A percentile compares a stretch with the other conserved stretches of the same genome.
phyloP scores from a whole-genome alignment of 495 filamentous ascomycete species.

The Xylaria cubensis region DNA sequence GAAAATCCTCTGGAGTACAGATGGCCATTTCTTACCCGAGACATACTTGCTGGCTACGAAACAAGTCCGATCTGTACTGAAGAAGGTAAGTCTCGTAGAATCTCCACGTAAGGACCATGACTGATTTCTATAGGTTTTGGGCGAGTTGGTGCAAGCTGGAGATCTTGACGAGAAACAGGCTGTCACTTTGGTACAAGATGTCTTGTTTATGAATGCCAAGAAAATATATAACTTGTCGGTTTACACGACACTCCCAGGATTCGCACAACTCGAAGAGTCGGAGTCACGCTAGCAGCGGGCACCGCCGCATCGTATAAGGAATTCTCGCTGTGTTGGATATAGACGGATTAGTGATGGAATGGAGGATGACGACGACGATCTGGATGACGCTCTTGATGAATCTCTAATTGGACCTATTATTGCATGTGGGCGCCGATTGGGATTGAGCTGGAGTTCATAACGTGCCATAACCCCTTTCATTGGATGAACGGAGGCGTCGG shows the following conservation, averaged over 20 bases:
- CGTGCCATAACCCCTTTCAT: too few relatives aligned
- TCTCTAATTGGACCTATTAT: background rate
- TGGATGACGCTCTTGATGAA: background rate
- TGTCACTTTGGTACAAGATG: slow-evolving; percentile 60
- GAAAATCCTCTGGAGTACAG: slow-evolving; percentile 85
- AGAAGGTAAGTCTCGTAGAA: slow-evolving; percentile 54
- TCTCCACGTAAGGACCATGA: background rate
- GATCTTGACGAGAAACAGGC: slow-evolving; percentile 60
- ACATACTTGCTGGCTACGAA: slow-evolving; percentile 78
- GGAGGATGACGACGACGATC: background rate
- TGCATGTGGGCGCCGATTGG: background rate
- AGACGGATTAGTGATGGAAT: too few relatives aligned
- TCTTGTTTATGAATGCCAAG: slow-evolving; percentile 77
- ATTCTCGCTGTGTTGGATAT: too few relatives aligned
- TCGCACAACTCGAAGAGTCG: background rate
- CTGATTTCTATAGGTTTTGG: slow-evolving; percentile 9
- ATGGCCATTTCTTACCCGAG: slow-evolving; percentile 85
- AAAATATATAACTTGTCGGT: slow-evolving; percentile 55
- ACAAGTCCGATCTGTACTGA: slow-evolving; percentile 78
- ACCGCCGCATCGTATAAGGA: background rate
- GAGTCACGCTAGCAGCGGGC: background rate
- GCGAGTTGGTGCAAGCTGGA: slow-evolving; percentile 53
- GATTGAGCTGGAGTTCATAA: too few relatives aligned
- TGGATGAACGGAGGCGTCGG: background rate
- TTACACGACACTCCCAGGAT: background rate